A percentile compares a stretch with the other conserved stretches of the same genome.
phyloP scores from a whole-genome alignment of 2,329 filamentous ascomycete species.

The Pseudogymnoascus sp. region DNA sequence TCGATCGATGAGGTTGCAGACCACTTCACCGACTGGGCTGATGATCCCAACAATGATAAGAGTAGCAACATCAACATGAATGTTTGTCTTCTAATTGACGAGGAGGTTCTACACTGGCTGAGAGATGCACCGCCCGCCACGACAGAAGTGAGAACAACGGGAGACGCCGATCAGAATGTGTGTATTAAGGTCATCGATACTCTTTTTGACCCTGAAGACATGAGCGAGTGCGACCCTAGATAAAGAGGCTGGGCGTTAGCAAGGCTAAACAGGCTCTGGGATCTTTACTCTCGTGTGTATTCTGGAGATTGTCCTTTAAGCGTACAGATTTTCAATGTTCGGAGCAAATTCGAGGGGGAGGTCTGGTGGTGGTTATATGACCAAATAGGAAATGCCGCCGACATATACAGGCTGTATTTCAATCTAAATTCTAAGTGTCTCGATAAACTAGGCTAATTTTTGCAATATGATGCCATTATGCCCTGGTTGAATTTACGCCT shows the following conservation, averaged over 20 bases:
- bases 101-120: not conserved
- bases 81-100: conserved; percentile 10
- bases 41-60: not conserved
- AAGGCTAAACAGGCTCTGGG: not conserved
- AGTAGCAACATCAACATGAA: conserved; percentile 1
- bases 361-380: not conserved
- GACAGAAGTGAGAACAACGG: not conserved
- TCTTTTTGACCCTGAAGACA: conserved; percentile 9
- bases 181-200: conserved; percentile 12
- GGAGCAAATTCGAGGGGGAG: not conserved
- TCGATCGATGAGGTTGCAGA: not conserved
- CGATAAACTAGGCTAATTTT: too few species aligned
- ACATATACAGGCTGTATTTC: not conserved
- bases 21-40: not conserved
- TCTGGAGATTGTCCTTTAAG: not conserved
- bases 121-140: not conserved
- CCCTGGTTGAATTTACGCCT: too few species aligned
- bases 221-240: conserved; percentile 8
- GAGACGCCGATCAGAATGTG: not conserved
- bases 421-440: too few species aligned
- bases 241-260: conserved; percentile 7
- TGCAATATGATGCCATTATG: too few species aligned
- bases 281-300: conserved; percentile 5
- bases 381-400: not conserved
- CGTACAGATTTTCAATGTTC: not conserved